A percentile compares a stretch with the other conserved stretches of the same genome.
Evolutionary conservation across 2,329 filamentous ascomycete species (phyloP).

Genomic region (Colletotrichum sp.): DNA sequence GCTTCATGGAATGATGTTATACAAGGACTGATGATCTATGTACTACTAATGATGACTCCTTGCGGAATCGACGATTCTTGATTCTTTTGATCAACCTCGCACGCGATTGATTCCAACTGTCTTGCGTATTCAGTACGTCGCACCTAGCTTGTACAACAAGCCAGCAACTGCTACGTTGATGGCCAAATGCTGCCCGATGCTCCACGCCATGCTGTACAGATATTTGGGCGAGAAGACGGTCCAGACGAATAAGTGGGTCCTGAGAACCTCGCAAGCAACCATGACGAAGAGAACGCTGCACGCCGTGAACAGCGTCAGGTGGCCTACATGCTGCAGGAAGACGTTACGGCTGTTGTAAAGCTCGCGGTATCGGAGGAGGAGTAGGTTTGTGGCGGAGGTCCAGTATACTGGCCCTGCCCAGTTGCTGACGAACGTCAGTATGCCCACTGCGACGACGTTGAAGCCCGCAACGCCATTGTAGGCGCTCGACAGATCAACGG

Average conservation of each 20-base stretch:
- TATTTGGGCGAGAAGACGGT: conserved; percentile 98
- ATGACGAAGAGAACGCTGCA: conserved; percentile 76
- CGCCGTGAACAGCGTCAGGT: conserved; percentile 75
- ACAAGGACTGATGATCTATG: conserved; percentile 16
- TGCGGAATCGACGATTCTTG: background rate
- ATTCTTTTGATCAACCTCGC: background rate
- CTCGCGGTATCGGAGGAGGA: conserved; percentile 51
- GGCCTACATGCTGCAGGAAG: conserved; percentile 59
- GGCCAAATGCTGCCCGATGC: conserved; percentile 77
- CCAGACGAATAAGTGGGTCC: conserved; percentile 97
- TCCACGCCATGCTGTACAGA: conserved; percentile 91
- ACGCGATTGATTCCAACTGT: background rate
- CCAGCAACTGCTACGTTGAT: conserved; percentile 71
- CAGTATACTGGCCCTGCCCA: conserved; percentile 94
- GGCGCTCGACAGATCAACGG: conserved; percentile 90
- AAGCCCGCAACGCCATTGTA: conserved; percentile 91
- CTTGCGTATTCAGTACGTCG: background rate
- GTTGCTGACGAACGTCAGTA: conserved; percentile 86
- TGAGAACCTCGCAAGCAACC: conserved; percentile 82
- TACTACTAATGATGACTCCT: conserved; percentile 10
- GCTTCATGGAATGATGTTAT: background rate
- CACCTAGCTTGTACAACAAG: conserved; percentile 59
- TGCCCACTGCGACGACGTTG: conserved; percentile 79
- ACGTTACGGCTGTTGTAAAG: conserved; percentile 24
- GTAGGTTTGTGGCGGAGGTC: conserved; percentile 68